Base-by-base conservation (phyloP, 208 protist genomes). In the Crithidia thermophila region DNA sequence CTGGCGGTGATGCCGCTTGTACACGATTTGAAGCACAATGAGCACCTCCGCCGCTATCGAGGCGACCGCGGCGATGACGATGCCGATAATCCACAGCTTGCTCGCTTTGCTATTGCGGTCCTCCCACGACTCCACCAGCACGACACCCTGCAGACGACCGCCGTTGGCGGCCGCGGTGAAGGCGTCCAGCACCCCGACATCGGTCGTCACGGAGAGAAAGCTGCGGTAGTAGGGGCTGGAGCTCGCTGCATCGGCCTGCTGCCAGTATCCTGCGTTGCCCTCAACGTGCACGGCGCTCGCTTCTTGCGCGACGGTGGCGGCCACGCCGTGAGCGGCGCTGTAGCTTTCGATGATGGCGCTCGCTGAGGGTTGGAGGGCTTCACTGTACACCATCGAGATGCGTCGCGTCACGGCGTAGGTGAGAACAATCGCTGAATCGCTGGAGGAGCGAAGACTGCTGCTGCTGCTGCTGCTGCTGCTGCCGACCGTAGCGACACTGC, bases 71-170 rank as follows among this genome's bases (percentile, higher is more conserved):
- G 51, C 68, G 14, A 67, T 33, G n/a, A 63, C 60, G 25, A 75
- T 20, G 25, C 51, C 68, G 2, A 42, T 59, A 16, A 67, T 66
- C 68, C 68, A 74, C 42, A 40, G 39, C 16, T 39, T 45, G 28
- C 56, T 31, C 23, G 40, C 27, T 23, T 50, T 31, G 0, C 42
- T 57, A 27, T 58, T 65, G 37, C 7, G 33, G 23, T 34, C 50
- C 46, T 28, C 34, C 57, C 71, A 71, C 25, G 23, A 10, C 10
- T 43, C 25, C 23, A 37, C 49, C 27, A 33, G 21, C 39, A 73
- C 27, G 4, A 73, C 28, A 5, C 59, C 51, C 14, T 20, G 33
- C 13, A 62, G 45, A 42, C 11, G 18, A 43, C 43, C 68, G 30
- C 11, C 39, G 42, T 58, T 75, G 14, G 21, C 68, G 10, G 49